Evolutionary conservation across 768 basidiomycete genomes (phyloP).

Genomic region (Candolleomyces eurysporus): DNA sequence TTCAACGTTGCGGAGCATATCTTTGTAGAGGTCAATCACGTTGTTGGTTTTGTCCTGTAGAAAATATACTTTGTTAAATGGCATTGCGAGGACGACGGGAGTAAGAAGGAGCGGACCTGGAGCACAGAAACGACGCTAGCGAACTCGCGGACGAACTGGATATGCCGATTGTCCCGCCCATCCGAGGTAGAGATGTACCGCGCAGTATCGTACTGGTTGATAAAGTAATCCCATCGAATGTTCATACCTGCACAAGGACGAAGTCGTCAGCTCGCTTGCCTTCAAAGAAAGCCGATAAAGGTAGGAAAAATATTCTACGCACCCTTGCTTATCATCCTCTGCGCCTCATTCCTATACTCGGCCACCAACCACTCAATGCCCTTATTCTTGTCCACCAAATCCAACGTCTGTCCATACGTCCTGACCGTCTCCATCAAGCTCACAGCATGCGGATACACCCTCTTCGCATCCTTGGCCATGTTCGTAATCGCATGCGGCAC

Average conservation of each 20-base stretch:
- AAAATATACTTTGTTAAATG: constrained; percentile 5
- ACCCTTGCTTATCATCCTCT: constrained; percentile 92
- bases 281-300: not conserved
- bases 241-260: constrained; percentile 67
- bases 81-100: not conserved
- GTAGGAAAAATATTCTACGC: constrained; percentile 15
- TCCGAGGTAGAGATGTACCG: constrained; percentile 75
- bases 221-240: constrained; percentile 95
- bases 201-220: constrained; percentile 87
- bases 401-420: constrained; percentile 94
- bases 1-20: constrained; percentile 81
- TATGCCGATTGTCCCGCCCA: constrained; percentile 80
- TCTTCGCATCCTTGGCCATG: constrained; percentile 98
- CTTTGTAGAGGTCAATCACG: constrained; percentile 87
- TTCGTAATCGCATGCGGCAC: constrained; percentile 94
- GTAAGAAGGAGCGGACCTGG: constrained; percentile 50
- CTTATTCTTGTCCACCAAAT: constrained; percentile 85
- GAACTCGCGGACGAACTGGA: constrained; percentile 93
- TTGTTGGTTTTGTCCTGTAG: constrained; percentile 91
- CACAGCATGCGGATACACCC: constrained; percentile 97
- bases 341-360: constrained; percentile 89
- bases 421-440: constrained; percentile 98
- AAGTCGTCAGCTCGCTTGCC: not conserved
- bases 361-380: constrained; percentile 94
- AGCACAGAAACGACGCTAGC: constrained; percentile 89